These are phyloP conservation scores for Amorphotheca resinae DNA, from an alignment of 495 filamentous ascomycete species.

Conservation along the genomic window DNA sequence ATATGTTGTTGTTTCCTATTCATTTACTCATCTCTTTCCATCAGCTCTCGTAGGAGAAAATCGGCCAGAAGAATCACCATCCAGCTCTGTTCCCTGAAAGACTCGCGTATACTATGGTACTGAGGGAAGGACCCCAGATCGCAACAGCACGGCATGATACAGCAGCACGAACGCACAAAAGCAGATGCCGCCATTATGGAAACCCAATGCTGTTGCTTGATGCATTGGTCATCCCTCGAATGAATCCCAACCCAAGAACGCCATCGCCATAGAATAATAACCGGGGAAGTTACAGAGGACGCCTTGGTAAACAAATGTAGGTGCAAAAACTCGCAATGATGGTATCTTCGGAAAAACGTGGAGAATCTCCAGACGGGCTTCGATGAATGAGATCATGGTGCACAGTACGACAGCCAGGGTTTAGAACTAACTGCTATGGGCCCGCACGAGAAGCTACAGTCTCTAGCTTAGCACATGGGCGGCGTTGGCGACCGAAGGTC, in stretches of 20 bases:
- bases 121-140: too few relatives aligned
- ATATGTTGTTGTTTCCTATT: too few relatives aligned
- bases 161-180: too few relatives aligned
- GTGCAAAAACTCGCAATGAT: conserved; percentile 7
- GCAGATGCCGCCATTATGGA: background rate
- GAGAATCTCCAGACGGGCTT: background rate
- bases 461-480: conserved; percentile 22
- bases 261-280: conserved; percentile 11
- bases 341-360: conserved; percentile 15
- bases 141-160: too few relatives aligned
- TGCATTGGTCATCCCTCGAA: conserved; percentile 2
- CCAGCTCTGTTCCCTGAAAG: too few relatives aligned
- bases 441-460: conserved; percentile 32
- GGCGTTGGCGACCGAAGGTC: conserved; percentile 9
- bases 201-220: conserved; percentile 1
- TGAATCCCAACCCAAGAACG: conserved; percentile 8
- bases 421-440: conserved; percentile 32
- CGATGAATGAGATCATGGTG: background rate
- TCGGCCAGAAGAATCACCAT: too few relatives aligned
- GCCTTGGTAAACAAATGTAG: background rate
- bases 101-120: too few relatives aligned
- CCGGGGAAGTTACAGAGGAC: background rate
- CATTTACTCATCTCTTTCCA: too few relatives aligned
- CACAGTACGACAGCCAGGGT: conserved; percentile 3
- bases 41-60: too few relatives aligned